Percentiles rank a stretch among this genome's conserved stretches.
These are phyloP conservation scores for Gliomastix tumulicola DNA, from an alignment of 2,329 filamentous ascomycete species.

Conservation along the genomic window DNA sequence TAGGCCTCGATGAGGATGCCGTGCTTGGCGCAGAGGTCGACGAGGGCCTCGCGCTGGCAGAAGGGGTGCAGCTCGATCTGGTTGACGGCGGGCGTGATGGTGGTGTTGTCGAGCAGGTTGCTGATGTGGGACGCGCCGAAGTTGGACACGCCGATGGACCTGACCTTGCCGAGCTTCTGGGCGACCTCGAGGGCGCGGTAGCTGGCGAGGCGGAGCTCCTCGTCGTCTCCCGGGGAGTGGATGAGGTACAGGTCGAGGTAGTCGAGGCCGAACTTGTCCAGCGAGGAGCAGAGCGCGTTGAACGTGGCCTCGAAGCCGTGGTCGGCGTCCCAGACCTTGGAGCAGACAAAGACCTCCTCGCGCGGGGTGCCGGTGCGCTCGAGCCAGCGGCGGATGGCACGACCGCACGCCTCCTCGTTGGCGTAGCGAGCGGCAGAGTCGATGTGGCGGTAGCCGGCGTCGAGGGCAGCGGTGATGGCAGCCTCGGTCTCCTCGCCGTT, in stretches of 20 bases:
- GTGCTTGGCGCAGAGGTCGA: slow-evolving; percentile 49
- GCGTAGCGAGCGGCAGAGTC: slow-evolving; percentile 52
- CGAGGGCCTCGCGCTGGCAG: slow-evolving; percentile 53
- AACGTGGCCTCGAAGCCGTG: slow-evolving; percentile 35
- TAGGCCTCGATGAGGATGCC: slow-evolving; percentile 52
- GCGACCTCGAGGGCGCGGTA: slow-evolving; percentile 64
- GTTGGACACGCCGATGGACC: slow-evolving; percentile 71
- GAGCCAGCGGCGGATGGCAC: slow-evolving; percentile 48
- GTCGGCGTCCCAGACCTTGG: slow-evolving; percentile 53
- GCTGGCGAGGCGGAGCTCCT: slow-evolving; percentile 56
- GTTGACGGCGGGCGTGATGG: slow-evolving; percentile 60
- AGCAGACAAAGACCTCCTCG: slow-evolving; percentile 60
- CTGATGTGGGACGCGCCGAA: slow-evolving; percentile 60
- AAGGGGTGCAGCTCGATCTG: slow-evolving; percentile 78
- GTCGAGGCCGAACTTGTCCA: slow-evolving; percentile 57
- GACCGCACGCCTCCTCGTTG: slow-evolving; percentile 63
- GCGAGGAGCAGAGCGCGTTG: slow-evolving; percentile 53
- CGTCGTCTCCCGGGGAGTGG: slow-evolving; percentile 58
- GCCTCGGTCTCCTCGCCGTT: slow-evolving; percentile 48
- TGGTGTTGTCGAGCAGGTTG: slow-evolving; percentile 47
- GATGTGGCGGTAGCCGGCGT: slow-evolving; percentile 34
- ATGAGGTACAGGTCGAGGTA: slow-evolving; percentile 68
- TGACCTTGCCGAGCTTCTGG: slow-evolving; percentile 56
- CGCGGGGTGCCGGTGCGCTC: slow-evolving; percentile 61
- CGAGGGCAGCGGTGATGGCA: slow-evolving; percentile 13